phyloP scores from a whole-genome alignment of 23 red algal genomes.

The Gracilariopsis chorda region DNA sequence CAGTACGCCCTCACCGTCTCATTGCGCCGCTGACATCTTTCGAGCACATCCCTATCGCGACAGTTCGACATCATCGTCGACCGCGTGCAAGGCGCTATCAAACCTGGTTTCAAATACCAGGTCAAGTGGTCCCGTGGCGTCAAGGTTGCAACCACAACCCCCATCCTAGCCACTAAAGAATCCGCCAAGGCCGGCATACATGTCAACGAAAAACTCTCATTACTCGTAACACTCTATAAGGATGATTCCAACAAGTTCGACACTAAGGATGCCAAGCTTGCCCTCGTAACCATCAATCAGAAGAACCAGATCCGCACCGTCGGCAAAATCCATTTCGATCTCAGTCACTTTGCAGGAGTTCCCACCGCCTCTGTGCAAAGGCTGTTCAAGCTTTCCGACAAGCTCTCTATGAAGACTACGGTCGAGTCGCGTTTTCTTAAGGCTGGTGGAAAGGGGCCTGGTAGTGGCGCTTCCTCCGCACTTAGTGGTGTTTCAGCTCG shows the following conservation, averaged over 20 bases:
- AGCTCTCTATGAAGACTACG: conserved; percentile 5
- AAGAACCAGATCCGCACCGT: conserved; percentile 46
- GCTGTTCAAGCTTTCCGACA: conserved; percentile 48
- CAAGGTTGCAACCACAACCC: conserved; percentile 69
- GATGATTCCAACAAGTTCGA: conserved; percentile 48
- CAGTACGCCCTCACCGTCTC: background rate
- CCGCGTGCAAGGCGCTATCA: conserved; percentile 39
- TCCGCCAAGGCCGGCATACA: background rate
- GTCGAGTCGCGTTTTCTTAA: conserved; percentile 55
- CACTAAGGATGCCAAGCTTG: conserved; percentile 69
- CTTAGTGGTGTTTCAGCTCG: conserved; percentile 29
- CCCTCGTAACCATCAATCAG: conserved; percentile 21
- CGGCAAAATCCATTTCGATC: conserved; percentile 69
- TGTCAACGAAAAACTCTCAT: conserved; percentile 51
- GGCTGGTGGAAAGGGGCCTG: background rate
- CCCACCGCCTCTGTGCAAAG: conserved; percentile 38
- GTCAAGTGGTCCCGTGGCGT: conserved; percentile 76
- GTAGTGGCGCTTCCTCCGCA: conserved; percentile 43
- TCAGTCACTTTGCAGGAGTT: conserved; percentile 42
- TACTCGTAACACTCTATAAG: conserved; percentile 63
- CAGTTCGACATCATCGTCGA: conserved; percentile 66
- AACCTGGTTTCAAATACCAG: conserved; percentile 36
- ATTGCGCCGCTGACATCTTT: background rate
- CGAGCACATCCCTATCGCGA: background rate
- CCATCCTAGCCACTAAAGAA: background rate